Evolutionary conservation across 2,329 filamentous ascomycete genomes (phyloP), one percentile per base, ranked within the genome.

Genomic region (Diaporthe sp.): DNA sequence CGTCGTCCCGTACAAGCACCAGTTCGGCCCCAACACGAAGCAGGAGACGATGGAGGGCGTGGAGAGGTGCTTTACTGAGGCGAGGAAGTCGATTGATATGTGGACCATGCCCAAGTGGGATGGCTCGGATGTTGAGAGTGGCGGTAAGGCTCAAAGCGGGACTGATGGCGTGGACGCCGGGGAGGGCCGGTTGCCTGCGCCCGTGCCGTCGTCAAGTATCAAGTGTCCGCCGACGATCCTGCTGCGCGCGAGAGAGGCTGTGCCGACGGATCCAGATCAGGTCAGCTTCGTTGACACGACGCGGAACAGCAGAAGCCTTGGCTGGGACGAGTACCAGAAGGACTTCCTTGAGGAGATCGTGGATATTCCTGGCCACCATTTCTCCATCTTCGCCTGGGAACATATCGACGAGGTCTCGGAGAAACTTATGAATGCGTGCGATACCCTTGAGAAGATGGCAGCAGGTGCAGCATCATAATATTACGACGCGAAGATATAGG

Each of bases 321-420:
- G 88, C 13, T 91, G 89, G 89, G 85, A 84, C 3, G 67, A 76
- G 12, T 89, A 91, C 58, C 81, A 85, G 30, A 81, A 82, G 38
- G 80, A 81, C 30, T 82, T 89, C 77, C 84, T 91, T 15, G 79
- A 80, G 35, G 79, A 84, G 17, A 82, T 89, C 1, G 75, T 89
- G n/a, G 85, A 88, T 15, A 82, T 90, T 2, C 83, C 87, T 0
- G 88, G 89, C 0, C 84, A 90, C 73, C 89, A 91, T 76, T 91
- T 87, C 76, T 84, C 84, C 71, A 80, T 89, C 52, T 89, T 89
- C 77, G 79, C 79, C 2, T 79, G 78, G 47, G 77, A 78, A 0
- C 76, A 80, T 6, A 72, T 83, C 22, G 79, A 80, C 0, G 73
- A 70, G 0, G 78, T 81, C 2, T 82, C 80, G 1, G 76, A 74